Evolutionary conservation across 2,329 filamentous ascomycete genomes (phyloP).

Genomic region (Immersiporthe knoxdaviesiana): DNA sequence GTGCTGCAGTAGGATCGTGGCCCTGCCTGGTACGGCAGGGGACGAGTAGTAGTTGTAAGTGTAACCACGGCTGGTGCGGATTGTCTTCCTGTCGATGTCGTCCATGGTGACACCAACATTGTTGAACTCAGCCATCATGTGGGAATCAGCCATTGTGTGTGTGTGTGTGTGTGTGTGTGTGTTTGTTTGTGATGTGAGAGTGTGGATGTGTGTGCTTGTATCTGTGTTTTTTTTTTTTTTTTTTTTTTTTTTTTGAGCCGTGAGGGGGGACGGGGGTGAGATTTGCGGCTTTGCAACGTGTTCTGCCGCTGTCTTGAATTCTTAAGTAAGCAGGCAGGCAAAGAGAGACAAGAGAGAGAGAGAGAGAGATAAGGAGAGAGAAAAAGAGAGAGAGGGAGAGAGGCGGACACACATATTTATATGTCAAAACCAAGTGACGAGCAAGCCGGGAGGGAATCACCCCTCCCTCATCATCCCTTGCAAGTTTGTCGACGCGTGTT

Average conservation of each 20-base stretch:
- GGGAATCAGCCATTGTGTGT: no score
- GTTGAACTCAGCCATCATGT: background rate
- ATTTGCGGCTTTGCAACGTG: no score
- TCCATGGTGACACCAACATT: slow-evolving; percentile 31
- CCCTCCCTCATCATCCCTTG: no score
- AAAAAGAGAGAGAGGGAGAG: background rate
- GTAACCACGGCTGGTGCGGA: slow-evolving; percentile 38
- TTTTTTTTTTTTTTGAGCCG: no score
- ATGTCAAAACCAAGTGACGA: background rate
- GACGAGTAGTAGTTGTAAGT: slow-evolving; percentile 48
- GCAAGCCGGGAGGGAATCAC: no score
- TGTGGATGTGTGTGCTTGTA: background rate
- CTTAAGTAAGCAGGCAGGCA: no score
- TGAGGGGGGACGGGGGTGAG: no score
- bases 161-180: background rate
- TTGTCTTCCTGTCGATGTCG: slow-evolving; percentile 35
- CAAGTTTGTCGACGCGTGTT: background rate
- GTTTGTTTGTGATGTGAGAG: background rate
- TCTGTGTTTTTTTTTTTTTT: no score
- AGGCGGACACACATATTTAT: no score
- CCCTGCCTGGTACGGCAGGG: slow-evolving; percentile 34
- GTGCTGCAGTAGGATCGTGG: slow-evolving; percentile 48
- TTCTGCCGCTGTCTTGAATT: no score
- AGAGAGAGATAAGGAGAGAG: background rate
- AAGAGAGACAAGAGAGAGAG: background rate